A percentile compares a stretch with the other conserved stretches of the same genome.
phyloP scores from a whole-genome alignment of 176 grass and related monocot genomes.

The Raddia guianensis region DNA sequence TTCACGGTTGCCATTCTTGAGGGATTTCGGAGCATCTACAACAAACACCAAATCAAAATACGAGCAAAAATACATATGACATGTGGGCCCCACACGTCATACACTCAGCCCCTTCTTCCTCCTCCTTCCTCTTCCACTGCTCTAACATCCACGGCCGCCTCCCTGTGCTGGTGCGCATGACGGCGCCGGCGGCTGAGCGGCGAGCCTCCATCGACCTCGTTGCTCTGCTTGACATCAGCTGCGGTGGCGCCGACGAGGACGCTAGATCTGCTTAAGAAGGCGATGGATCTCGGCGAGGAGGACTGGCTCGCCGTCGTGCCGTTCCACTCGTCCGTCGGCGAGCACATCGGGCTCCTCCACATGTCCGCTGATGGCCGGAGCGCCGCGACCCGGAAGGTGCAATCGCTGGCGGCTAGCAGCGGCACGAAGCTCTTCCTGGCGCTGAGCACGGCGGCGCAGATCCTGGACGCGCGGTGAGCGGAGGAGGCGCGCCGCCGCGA shows the following conservation, averaged over 20 bases:
- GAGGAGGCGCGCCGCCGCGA: not conserved
- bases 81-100: too few species aligned
- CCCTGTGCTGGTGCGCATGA: not conserved
- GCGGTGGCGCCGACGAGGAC: not conserved
- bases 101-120: too few species aligned
- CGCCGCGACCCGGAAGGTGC: not conserved
- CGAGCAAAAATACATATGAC: too few species aligned
- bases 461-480: not conserved
- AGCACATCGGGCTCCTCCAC: not conserved
- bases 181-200: not conserved
- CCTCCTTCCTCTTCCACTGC: too few species aligned
- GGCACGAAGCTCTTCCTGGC: not conserved
- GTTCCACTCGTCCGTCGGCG: not conserved
- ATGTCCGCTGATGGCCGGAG: not conserved
- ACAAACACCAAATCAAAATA: too few species aligned
- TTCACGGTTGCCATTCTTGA: too few species aligned
- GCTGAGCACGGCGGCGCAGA: constrained; percentile 4
- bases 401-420: not conserved
- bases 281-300: not conserved
- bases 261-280: not conserved
- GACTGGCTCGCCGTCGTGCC: not conserved
- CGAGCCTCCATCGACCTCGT: not conserved
- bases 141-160: not conserved
- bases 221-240: not conserved
- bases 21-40: too few species aligned